Evolutionary conservation across 164 flowering plant genomes (phyloP), one percentile per base, ranked within the genome.

Genomic region (Aristolochia fimbriata): DNA sequence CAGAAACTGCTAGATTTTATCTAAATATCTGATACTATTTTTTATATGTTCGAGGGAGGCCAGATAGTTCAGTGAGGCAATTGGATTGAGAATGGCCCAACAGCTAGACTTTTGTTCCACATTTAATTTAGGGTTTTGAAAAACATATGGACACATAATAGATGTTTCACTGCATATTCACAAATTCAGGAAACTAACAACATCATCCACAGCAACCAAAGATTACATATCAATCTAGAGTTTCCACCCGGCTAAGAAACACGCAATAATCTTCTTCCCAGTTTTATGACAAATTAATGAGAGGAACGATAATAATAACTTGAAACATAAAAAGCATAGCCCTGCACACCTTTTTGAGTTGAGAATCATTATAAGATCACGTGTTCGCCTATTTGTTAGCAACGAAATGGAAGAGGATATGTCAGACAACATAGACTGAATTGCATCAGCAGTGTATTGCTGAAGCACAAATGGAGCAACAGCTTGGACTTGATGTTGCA

Each of bases 401-500:
- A 84, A 65, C 7, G 91, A 79, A 65, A 90, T 83, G 57, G 91
- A 88, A 57, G 51, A 68, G 9, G 91, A 84, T 65, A 86, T 65
- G 62, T 79, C 82, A 47, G 83, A 76, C 13, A 83, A 61, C 97
- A 90, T 90, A 52, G 63, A 62, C 63, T 82, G 85, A 66, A 86
- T 83, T 64, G 81, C 73, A 70, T 88, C 97, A 41, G 91, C 68
- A 23, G 85, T 41, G 67, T 86, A 88, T 69, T 93, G 97, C 74
- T 93, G 99, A 60, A 90, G 77, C 59, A 93, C 89, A 72, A 84
- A 81, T 12, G 99, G 99, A 71, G 90, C 81, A 71, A 90, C 91
- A 58, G 99, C 79, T 71, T 93, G 99, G 59, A 90, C 91, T 79
- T 87, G 99, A 77, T 93, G 82, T 71, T 86, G 94, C 72, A 93